Base-by-base conservation (phyloP, 345 rosid genomes). In the Gossypium ekmanianum region DNA sequence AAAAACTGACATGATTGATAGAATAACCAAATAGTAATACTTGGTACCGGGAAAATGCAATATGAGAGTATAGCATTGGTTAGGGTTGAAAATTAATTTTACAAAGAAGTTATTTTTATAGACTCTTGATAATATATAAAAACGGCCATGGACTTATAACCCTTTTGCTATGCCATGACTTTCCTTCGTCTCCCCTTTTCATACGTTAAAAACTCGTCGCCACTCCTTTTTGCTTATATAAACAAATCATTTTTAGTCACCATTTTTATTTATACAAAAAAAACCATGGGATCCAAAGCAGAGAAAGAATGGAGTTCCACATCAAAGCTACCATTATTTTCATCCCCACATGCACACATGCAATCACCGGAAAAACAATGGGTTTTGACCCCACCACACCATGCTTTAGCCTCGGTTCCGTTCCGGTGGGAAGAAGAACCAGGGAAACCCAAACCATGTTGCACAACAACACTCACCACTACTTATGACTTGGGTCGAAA, bases 351-450 rank as follows among this genome's bases (percentile, higher is more conserved):
- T 20, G 72, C 86, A 52, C 75, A 61, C 17, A 75, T 77, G 22
- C 73, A 71, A 57, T 91, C 94, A 3, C 92, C 97, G 61, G 86
- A 88, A 59, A 84, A 79, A 68, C 81, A 91, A 77, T 83, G 84
- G 57, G 82, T 68, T 82, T 66, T 80, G 63, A 88, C 93, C 52
- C 87, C 98, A 59, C 94, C 97, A 12, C 78, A 82, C 55, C 84
- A 84, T 45, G 75, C 88, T 14, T 78, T 83, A 29, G 98, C 92
- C 6, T 80, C 93, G 4, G 92, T 93, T 58, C 98, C 98, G 7
- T 93, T 93, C 66, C 85, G 86, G 7, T 93, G 98, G 98, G 98
- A 93, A 62, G 94, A 93, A 41, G 84, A 88, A 81, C 97, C 98
- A 8, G 97, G 98, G 27, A 93, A 91, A 79, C 98, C 98, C 14